Evolutionary conservation across 176 grass and related monocot genomes (phyloP).

Genomic region (Oryza glumipatula): DNA sequence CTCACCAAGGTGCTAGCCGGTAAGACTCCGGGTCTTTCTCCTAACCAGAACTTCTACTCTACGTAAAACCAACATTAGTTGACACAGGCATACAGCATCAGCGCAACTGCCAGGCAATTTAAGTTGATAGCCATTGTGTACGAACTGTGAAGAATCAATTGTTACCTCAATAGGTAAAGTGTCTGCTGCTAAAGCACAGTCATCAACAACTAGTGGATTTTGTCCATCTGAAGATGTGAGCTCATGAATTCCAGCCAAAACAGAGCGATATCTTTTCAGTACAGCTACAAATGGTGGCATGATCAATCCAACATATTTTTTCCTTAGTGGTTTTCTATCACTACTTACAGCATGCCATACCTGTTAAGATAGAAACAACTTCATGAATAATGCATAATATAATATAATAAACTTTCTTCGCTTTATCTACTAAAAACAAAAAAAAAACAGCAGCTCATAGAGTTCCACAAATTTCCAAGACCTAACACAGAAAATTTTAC

Average conservation of each 20-base stretch:
- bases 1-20: too few relatives aligned
- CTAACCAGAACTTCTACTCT: not conserved
- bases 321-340: conserved; percentile 77
- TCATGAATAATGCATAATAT: conserved; percentile 30
- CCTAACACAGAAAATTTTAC: conserved; percentile 23
- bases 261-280: conserved; percentile 75
- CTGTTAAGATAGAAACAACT: conserved; percentile 57
- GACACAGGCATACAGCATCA: conserved; percentile 17
- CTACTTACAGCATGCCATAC: conserved; percentile 91
- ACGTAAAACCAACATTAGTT: not conserved
- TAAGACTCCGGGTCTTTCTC: too few relatives aligned
- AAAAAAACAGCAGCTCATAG: conserved; percentile 20
- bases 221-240: conserved; percentile 79
- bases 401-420: conserved; percentile 33
- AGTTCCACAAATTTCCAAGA: conserved; percentile 15
- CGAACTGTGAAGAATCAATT: conserved; percentile 36
- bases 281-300: conserved; percentile 84
- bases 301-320: conserved; percentile 84
- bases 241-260: conserved; percentile 87
- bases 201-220: conserved; percentile 84
- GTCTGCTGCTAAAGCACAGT: conserved; percentile 73
- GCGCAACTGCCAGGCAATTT: conserved; percentile 2
- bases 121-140: conserved; percentile 18
- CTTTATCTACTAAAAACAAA: conserved; percentile 36
- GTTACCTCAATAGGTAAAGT: conserved; percentile 74